Conservation (phyloP, 371 early-diverging fungal species). For the Apophysomyces trapeziformis region DNA sequence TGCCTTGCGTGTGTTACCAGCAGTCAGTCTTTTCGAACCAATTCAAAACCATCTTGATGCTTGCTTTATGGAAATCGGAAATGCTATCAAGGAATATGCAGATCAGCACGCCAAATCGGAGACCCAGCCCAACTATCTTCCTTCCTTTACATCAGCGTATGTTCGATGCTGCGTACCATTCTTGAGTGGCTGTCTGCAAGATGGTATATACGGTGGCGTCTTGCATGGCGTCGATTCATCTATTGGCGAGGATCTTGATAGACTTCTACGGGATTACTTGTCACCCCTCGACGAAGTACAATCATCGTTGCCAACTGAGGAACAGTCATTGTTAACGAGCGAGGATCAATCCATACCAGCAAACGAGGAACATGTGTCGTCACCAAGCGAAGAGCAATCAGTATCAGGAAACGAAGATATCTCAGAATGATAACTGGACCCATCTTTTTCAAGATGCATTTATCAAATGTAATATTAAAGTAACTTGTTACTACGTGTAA, state of each 20-base stretch:
- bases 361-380: background rate
- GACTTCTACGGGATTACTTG: conserved; percentile 25
- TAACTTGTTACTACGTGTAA: no score
- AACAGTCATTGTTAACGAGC: no score
- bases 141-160: conserved; percentile 46
- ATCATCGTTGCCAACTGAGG: background rate
- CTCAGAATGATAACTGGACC: no score
- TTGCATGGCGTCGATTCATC: conserved; percentile 13
- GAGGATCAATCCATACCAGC: background rate
- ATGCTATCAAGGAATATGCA: conserved; percentile 52
- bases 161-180: conserved; percentile 52
- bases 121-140: conserved; percentile 26
- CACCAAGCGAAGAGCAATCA: background rate
- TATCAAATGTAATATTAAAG: no score
- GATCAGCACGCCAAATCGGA: conserved; percentile 25
- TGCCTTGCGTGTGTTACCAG: conserved; percentile 68
- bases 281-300: conserved; percentile 15
- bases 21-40: conserved; percentile 35
- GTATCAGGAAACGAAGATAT: background rate
- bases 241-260: conserved; percentile 31
- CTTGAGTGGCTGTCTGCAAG: conserved; percentile 42
- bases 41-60: conserved; percentile 36
- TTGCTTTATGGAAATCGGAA: conserved; percentile 41
- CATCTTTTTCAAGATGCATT: no score
- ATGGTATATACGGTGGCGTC: conserved; percentile 48